Conservation (phyloP, 495 filamentous ascomycete genomes). For the Hypoxylon fuscum region DNA sequence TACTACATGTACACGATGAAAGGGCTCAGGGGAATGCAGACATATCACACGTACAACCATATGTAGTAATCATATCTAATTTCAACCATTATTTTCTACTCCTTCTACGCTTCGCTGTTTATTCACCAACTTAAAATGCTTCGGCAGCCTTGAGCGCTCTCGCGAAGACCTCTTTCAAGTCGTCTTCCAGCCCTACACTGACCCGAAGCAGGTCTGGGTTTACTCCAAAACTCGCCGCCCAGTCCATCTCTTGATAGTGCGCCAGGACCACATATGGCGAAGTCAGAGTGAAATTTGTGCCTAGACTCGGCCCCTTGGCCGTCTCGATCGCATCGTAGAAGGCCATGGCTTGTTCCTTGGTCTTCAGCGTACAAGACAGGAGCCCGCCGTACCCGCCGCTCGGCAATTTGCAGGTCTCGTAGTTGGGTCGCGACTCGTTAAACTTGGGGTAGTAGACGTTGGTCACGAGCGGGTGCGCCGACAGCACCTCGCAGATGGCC, state of each 20-base stretch:
- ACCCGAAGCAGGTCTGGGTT: slow-evolving; percentile 81
- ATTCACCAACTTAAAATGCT: slow-evolving; percentile 19
- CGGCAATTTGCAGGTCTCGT: slow-evolving; percentile 78
- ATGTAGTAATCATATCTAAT: no score
- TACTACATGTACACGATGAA: no score
- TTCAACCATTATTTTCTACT: no score
- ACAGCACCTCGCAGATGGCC: slow-evolving; percentile 75
- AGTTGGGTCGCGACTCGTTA: slow-evolving; percentile 71
- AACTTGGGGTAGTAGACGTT: slow-evolving; percentile 87
- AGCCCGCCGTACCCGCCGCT: slow-evolving; percentile 91
- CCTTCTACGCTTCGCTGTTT: no score
- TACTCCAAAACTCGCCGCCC: slow-evolving; percentile 83
- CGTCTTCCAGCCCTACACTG: slow-evolving; percentile 88
- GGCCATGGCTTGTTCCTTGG: slow-evolving; percentile 71
- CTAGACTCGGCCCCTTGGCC: slow-evolving; percentile 91
- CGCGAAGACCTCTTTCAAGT: slow-evolving; percentile 62
- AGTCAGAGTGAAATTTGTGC: slow-evolving; percentile 93
- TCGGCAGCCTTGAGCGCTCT: slow-evolving; percentile 60
- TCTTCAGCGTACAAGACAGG: slow-evolving; percentile 81
- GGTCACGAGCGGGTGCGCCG: slow-evolving; percentile 68
- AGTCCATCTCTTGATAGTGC: slow-evolving; percentile 91
- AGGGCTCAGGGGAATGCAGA: no score
- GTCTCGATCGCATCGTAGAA: slow-evolving; percentile 91
- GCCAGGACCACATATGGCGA: slow-evolving; percentile 92
- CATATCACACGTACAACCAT: no score